These are phyloP conservation scores for Aureobasidium sp. DNA, from an alignment of 2,329 filamentous ascomycete genomes.

Conservation along the genomic window DNA sequence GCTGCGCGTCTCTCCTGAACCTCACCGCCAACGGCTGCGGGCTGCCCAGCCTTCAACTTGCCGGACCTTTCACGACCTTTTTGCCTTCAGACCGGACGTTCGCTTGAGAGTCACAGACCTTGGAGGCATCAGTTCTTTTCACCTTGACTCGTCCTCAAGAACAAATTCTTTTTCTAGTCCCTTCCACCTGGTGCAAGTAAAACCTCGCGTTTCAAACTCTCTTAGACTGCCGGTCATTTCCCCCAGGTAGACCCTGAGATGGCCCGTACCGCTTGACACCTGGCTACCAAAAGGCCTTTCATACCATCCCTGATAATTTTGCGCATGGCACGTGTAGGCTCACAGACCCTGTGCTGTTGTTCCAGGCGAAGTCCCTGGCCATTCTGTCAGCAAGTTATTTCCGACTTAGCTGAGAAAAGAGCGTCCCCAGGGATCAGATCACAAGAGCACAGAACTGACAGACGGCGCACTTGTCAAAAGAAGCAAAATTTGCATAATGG, in stretches of 20 bases:
- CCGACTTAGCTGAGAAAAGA: neutral
- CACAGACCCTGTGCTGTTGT: conserved; percentile 9
- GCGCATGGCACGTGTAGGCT: conserved; percentile 1
- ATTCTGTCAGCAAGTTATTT: conserved; percentile 2
- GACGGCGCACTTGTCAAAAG: neutral
- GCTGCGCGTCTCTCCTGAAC: neutral
- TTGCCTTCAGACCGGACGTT: neutral
- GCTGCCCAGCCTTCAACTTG: neutral
- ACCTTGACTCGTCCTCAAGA: conserved; percentile 1
- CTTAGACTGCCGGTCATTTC: neutral
- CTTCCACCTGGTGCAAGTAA: neutral
- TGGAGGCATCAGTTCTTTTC: neutral
- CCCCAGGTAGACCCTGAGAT: conserved; percentile 13
- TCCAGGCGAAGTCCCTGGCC: neutral
- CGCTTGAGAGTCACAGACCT: neutral
- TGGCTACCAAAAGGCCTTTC: conserved; percentile 1
- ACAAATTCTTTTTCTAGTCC: neutral
- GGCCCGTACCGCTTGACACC: conserved; percentile 12
- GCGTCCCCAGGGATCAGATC: neutral
- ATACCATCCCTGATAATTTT: conserved; percentile 4
- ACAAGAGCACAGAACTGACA: neutral
- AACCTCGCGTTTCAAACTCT: conserved; percentile 2
- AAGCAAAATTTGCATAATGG: neutral
- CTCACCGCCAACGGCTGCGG: neutral
- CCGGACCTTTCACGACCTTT: neutral